Evolutionary conservation across 345 rosid species (phyloP).

Genomic region (Corchorus capsularis): DNA sequence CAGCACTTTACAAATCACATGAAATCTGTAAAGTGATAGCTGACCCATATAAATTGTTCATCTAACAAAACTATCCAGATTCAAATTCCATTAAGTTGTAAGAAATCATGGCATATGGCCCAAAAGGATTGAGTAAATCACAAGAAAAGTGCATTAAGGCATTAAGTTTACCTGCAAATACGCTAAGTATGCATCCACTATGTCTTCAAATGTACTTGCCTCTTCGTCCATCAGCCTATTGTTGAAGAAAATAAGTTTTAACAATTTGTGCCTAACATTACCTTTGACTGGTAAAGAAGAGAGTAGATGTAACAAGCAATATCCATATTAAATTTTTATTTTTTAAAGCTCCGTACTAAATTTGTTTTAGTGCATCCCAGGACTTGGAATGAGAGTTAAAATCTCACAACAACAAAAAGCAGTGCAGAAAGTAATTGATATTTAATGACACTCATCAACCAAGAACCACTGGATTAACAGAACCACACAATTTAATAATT

Average conservation of each 20-base stretch:
- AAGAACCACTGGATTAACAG: background rate
- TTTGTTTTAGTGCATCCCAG: background rate
- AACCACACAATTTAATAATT: background rate
- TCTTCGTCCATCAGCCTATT: constrained; percentile 69
- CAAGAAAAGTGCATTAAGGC: constrained; percentile 11
- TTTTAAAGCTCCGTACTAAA: background rate
- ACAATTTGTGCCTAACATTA: background rate
- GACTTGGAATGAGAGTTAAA: background rate
- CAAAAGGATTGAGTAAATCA: constrained; percentile 12
- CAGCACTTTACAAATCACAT: background rate
- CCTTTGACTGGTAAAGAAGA: background rate
- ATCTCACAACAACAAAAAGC: background rate
- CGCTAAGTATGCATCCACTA: constrained; percentile 87
- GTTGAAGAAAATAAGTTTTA: constrained; percentile 22
- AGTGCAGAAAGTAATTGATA: background rate
- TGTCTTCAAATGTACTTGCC: constrained; percentile 78
- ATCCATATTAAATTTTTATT: background rate
- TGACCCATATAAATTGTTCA: background rate
- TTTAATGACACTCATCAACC: constrained; percentile 1
- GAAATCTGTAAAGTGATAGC: background rate
- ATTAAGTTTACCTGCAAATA: constrained; percentile 65
- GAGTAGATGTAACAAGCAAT: background rate
- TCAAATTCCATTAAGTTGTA: background rate
- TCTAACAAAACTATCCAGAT: background rate
- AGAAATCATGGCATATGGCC: background rate